Evolutionary conservation across 139 green algal species (phyloP), one percentile per base, ranked within the genome.

Genomic region (Closterium sp.): DNA sequence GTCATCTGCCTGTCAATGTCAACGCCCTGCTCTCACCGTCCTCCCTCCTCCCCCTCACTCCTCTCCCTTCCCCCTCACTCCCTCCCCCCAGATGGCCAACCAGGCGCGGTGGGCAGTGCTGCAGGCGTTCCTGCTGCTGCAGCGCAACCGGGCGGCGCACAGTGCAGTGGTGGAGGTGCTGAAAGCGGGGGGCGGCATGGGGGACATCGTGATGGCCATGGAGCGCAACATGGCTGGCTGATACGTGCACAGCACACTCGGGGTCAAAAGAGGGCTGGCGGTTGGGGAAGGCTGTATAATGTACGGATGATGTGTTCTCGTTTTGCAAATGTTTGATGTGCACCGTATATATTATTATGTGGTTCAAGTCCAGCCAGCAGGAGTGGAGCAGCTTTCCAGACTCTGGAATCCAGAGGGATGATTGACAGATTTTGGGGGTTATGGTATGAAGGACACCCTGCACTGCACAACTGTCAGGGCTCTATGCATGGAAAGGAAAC

Each of bases 41-140:
- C 85, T 33, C n/a, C 43, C 31, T 31, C 85, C 85, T 19, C 33
- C 28, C 32, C 33, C 33, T 88, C 33, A 23, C 5, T 25, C 21
- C 85, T 36, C 1, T 10, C 85, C 3, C 25, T 36, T 88, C 3
- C 81, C 23, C 76, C 28, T 31, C 4, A 33, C 8, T 7, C 4
- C 28, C 35, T 12, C 66, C 66, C 30, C 90, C 1, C 89, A 92
- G 87, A 92, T 93, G 28, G 93, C 91, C 23, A 93, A 93, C 66
- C 91, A 93, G 66, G 91, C 91, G 2, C 32, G 91, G 19, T 92
- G 91, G 91, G 31, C 91, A 30, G 88, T 93, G 36, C 87, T 91
- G 12, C 87, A 93, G 81, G 87, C 91, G 23, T 93, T 34, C 32
- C 12, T 55, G 2, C 66, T 93, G 16, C 34, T 93, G 86, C 92